Conservation (phyloP, 2,329 filamentous ascomycete genomes). For the Pezicula rhizophila region DNA sequence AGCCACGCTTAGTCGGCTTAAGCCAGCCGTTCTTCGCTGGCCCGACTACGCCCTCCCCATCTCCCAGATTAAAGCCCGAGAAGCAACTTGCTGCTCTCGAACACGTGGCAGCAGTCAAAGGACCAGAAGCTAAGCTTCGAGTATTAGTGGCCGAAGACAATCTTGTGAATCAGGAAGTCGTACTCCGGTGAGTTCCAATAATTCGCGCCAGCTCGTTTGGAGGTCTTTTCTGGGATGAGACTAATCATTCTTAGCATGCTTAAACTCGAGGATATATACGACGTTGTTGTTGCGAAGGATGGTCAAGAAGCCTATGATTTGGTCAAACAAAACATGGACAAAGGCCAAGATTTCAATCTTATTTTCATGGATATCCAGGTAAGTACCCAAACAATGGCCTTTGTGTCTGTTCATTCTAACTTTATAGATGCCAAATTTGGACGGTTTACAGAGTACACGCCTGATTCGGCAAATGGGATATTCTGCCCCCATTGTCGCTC, state of each 20-base stretch:
- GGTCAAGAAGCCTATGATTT: conserved; percentile 83
- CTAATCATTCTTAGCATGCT: conserved; percentile 58
- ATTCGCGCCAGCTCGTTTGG: conserved; percentile 33
- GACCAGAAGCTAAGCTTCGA: conserved; percentile 57
- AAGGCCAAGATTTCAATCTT: conserved; percentile 68
- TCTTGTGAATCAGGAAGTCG: conserved; percentile 56
- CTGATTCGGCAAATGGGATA: conserved; percentile 85
- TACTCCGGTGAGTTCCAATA: conserved; percentile 38
- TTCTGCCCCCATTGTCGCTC: conserved; percentile 78
- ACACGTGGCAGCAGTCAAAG: conserved; percentile 56
- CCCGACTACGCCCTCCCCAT: conserved; percentile 9
- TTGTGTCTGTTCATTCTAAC: conserved; percentile 1
- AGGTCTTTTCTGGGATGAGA: conserved; percentile 14
- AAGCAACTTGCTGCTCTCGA: conserved; percentile 62
- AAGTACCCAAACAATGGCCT: conserved; percentile 2
- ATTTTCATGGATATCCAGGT: conserved; percentile 89
- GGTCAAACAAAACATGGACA: conserved; percentile 76
- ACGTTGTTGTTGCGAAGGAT: conserved; percentile 82
- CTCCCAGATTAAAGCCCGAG: conserved; percentile 29
- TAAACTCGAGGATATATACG: conserved; percentile 74
- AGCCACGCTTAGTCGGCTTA: conserved; percentile 75
- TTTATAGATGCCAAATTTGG: conserved; percentile 80
- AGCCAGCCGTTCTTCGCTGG: conserved; percentile 71
- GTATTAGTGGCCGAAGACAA: conserved; percentile 84
- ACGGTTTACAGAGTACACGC: conserved; percentile 79